Evolutionary conservation across 805 yeast genomes (phyloP).

Genomic region (Yarrowia sp.): DNA sequence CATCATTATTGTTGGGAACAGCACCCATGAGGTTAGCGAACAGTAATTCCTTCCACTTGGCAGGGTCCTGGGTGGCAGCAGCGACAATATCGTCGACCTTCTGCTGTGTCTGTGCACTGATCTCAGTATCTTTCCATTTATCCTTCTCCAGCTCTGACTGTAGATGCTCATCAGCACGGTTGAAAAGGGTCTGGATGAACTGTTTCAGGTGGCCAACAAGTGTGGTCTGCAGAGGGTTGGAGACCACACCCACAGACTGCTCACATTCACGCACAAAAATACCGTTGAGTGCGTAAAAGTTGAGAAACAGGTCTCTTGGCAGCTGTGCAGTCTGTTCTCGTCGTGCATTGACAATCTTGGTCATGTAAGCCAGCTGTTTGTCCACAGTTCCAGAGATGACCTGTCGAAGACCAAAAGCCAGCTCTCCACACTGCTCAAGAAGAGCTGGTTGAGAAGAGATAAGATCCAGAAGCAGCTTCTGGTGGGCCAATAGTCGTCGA

Average conservation of each 20-base stretch:
- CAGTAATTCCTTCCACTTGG: conserved; percentile 56
- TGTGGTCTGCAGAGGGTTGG: conserved; percentile 69
- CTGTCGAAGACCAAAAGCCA: conserved; percentile 57
- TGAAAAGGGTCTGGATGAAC: conserved; percentile 64
- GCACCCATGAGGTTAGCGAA: conserved; percentile 37
- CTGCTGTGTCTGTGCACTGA: conserved; percentile 57
- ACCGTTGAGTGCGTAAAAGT: conserved; percentile 69
- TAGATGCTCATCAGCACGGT: conserved; percentile 57
- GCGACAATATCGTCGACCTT: conserved; percentile 60
- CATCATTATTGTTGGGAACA: conserved; percentile 46
- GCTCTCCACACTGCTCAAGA: conserved; percentile 55
- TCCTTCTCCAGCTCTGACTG: conserved; percentile 66
- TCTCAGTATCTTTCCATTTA: conserved; percentile 78
- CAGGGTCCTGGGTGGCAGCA: conserved; percentile 57
- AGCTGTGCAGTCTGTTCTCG: conserved; percentile 69
- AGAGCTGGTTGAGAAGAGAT: conserved; percentile 57
- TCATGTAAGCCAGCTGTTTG: conserved; percentile 57
- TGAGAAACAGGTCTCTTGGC: conserved; percentile 66
- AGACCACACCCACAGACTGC: conserved; percentile 70
- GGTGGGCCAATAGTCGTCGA: conserved; percentile 76
- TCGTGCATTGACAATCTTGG: conserved; percentile 78
- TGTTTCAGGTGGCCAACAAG: conserved; percentile 69
- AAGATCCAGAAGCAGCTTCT: conserved; percentile 75
- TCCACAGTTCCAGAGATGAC: conserved; percentile 76
- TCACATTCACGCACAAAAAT: conserved; percentile 85